phyloP scores from a whole-genome alignment of 345 rosid genomes.

The Clausena lansium region DNA sequence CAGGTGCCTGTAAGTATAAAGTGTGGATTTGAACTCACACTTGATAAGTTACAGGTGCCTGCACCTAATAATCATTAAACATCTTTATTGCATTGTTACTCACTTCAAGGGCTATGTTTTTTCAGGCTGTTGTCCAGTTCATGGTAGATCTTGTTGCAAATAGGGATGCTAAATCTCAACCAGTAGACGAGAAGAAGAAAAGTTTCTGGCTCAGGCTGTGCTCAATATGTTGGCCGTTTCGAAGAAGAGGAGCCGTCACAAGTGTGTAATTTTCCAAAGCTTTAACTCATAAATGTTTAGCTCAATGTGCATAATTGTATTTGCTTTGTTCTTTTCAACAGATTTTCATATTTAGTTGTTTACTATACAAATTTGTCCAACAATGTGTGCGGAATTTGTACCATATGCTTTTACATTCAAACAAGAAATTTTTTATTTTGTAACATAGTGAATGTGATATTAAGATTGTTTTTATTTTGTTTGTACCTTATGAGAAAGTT shows the following conservation, averaged over 20 bases:
- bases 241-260: background rate
- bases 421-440: background rate
- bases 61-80: background rate
- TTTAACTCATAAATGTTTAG: background rate
- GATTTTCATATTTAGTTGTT: background rate
- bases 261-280: conserved; percentile 6
- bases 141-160: conserved; percentile 36
- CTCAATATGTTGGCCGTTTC: conserved; percentile 19
- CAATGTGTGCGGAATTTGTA: background rate
- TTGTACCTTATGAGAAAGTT: too few species aligned
- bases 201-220: conserved; percentile 35
- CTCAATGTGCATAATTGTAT: conserved; percentile 4
- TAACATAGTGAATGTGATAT: too few species aligned
- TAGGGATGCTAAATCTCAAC: conserved; percentile 21
- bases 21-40: too few species aligned
- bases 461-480: too few species aligned
- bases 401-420: background rate
- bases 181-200: conserved; percentile 24
- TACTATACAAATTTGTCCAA: background rate
- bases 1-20: background rate
- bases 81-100: background rate
- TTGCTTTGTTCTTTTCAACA: conserved; percentile 9
- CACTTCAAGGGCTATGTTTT: background rate
- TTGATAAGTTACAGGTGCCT: background rate
- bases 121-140: background rate